A percentile compares a stretch with the other conserved stretches of the same genome.
Conservation (phyloP, 2,329 filamentous ascomycete species). For the Xylariales sp. region DNA sequence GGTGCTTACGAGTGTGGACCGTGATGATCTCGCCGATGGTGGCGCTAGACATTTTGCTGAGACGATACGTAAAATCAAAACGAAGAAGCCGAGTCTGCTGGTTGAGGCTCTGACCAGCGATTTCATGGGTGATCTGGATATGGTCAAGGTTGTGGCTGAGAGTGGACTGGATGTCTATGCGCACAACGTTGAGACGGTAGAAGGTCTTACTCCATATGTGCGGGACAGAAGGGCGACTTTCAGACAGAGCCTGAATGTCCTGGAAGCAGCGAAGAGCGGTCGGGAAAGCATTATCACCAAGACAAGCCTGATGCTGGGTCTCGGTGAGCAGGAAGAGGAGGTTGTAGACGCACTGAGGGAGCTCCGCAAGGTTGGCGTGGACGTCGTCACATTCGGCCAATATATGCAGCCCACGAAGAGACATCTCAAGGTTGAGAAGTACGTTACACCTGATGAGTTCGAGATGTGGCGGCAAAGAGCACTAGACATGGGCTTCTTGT, state of each 20-base stretch:
- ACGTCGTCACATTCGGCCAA: conserved; percentile 98
- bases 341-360: conserved; percentile 75
- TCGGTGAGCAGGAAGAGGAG: conserved; percentile 88
- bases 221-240: conserved; percentile 88
- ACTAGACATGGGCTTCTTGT: conserved; percentile 92
- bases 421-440: conserved; percentile 95
- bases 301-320: conserved; percentile 93
- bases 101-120: conserved; percentile 87
- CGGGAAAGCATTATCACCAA: conserved; percentile 84
- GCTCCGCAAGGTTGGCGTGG: conserved; percentile 74
- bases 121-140: conserved; percentile 77
- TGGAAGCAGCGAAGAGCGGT: conserved; percentile 74
- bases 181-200: conserved; percentile 94
- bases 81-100: conserved; percentile 69
- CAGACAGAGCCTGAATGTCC: conserved; percentile 73
- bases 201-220: conserved; percentile 83
- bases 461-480: conserved; percentile 88
- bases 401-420: conserved; percentile 99
- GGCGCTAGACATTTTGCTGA: conserved; percentile 88
- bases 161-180: conserved; percentile 95
- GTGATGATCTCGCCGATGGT: conserved; percentile 86
- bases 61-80: conserved; percentile 91
- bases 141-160: conserved; percentile 77
- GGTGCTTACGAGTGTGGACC: conserved; percentile 87
- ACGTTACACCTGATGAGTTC: conserved; percentile 86